A percentile compares a stretch with the other conserved stretches of the same genome.
Conservation (phyloP, 2,329 filamentous ascomycete genomes). For the Xylariaceae sp. region DNA sequence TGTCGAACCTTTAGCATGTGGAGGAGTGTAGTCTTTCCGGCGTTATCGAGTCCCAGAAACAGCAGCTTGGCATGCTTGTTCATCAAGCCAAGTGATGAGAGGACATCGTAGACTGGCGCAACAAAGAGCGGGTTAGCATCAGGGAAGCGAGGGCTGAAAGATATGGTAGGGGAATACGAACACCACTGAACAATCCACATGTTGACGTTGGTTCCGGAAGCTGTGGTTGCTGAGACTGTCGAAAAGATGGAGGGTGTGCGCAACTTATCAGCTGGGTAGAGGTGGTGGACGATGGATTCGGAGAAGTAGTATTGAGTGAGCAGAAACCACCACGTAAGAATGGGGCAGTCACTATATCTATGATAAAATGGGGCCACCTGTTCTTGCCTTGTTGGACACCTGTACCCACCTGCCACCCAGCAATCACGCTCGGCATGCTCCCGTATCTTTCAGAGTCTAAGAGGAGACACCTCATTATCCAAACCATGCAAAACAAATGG, state of each 20-base stretch:
- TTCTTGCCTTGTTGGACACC: too few species aligned
- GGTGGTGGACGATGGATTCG: constrained; percentile 19
- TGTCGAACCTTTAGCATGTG: constrained; percentile 86
- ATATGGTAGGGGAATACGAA: constrained; percentile 46
- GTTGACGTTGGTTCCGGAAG: constrained; percentile 30
- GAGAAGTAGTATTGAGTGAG: too few species aligned
- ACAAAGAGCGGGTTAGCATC: constrained; percentile 22
- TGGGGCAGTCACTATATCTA: too few species aligned
- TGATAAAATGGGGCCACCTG: too few species aligned
- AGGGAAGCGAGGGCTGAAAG: constrained; percentile 10
- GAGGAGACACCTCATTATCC: too few species aligned
- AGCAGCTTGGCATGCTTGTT: constrained; percentile 97
- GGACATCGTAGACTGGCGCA: constrained; percentile 85
- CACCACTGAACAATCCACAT: constrained; percentile 98
- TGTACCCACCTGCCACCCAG: too few species aligned
- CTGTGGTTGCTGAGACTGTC: constrained; percentile 6
- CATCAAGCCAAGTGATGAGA: constrained; percentile 79
- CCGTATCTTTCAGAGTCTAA: too few species aligned
- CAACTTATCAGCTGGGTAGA: constrained; percentile 10
- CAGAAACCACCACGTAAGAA: too few species aligned
- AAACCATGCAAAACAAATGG: too few species aligned
- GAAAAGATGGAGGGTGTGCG: constrained; percentile 14
- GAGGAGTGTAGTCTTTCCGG: constrained; percentile 87
- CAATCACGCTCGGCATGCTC: too few species aligned
- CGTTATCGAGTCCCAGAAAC: constrained; percentile 90